Evolutionary conservation across 345 rosid genomes (phyloP), one percentile per base, ranked within the genome.

Genomic region (Anastatica hierochuntica): DNA sequence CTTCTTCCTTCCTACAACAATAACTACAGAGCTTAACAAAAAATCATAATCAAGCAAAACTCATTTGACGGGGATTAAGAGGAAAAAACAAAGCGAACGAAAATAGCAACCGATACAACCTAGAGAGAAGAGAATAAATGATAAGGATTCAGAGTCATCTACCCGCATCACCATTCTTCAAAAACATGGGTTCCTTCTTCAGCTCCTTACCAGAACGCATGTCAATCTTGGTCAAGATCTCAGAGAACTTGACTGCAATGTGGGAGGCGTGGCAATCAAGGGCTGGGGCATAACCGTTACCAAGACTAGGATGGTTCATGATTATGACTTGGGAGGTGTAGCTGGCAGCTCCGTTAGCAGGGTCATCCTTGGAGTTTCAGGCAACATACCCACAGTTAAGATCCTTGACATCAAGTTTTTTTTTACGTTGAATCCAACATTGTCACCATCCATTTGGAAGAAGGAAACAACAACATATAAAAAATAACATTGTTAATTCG

Each of bases 241-340:
- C 81, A 37, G 81, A 30, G 24, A 79, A 85, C 66, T 82, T 85
- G 19, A 85, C 94, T 0, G 94, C 94, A 35, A 85, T 85, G 73
- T 85, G 94, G 4, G 74, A 79, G 8, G 95, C 83, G 79, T 85
- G 95, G 69, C 95, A 85, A 26, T 86, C 95, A 0, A 86, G 84
- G 0, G 81, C 95, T 0, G 95, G 95, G 10, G 95, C 95, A 30
- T 86, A 83, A 0, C 95, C 95, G 1, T 79, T 86, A 47, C 95
- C 95, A 4, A 86, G 95, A 0, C 95, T 92, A 5, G 95, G 95
- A 70, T 86, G 95, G 69, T 84, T 84, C 89, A 84, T 84, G 80
- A 84, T 84, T 53, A 84, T 84, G 29, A 84, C 94, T 19, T 84
- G 94, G 44, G 94, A 52, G 7, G 89, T 81, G 76, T 81, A 84